Base-by-base conservation (phyloP, 2,329 filamentous ascomycete genomes). In the Akanthomyces lecanii region DNA sequence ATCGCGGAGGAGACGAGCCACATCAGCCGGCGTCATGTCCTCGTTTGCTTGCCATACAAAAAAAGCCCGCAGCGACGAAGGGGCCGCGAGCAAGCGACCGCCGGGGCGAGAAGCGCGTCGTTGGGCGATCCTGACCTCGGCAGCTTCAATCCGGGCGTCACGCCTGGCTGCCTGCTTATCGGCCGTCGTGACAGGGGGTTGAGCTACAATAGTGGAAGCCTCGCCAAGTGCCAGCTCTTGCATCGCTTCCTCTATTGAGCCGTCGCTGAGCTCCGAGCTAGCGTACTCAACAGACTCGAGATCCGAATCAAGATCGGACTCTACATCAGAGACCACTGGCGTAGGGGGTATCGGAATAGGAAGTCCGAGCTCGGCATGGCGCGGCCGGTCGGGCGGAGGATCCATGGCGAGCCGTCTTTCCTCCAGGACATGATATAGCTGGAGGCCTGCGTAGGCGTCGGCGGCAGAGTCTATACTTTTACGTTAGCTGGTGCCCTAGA, bases 401-500 rank as follows among this genome's bases (percentile, higher is more conserved):
- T 84, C 75, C 65, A 97, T 78, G 7, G 79, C 77, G 67, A 84
- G 79, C 18, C 93, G 82, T 69, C 89, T 85, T 56, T 83, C 76
- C 63, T 97, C 88, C 51, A 97, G 78, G 1, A 83, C 81, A 64
- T 91, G 80, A 70, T 86, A 96, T 1, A 97, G 78, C 62, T 91
- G 88, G 12, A 89, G 75, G 50, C 87, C 85, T 64, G 90, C 92
- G 71, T 97, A 97, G 0, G 91, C 89, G 73, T 96, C 92, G 0
- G 90, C 88, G 14, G 91, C 92, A 11, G 91, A 87, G 74, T 93
- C 88, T 90, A 36, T 1, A 23, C 33, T 28, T 44, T 18, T 28
- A 38, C 28, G 6, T 12, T 23, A 23, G 28, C 40, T 21, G 52
- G n/a, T 10, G 16, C 16, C 4, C 8, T 11, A 38, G 16, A 42